A percentile compares a stretch with the other conserved stretches of the same genome.
These are phyloP conservation scores for Aureobasidium lini DNA, from an alignment of 2,329 filamentous ascomycete species.

Conservation along the genomic window DNA sequence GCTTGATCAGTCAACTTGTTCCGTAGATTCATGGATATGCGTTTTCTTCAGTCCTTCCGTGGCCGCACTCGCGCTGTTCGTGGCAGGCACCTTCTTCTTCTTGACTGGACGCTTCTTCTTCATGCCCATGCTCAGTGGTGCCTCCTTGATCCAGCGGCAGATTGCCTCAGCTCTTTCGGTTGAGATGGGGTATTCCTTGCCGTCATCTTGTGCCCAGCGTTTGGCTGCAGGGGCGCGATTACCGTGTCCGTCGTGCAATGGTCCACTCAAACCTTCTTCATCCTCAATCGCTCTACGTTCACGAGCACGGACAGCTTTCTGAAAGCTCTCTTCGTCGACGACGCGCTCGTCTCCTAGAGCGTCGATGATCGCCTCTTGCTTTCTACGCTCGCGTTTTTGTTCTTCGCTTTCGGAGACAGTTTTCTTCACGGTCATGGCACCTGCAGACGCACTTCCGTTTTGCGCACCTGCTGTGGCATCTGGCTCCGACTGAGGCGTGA, in stretches of 20 bases:
- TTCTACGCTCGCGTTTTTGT: slow-evolving; percentile 52
- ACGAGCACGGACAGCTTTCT: slow-evolving; percentile 54
- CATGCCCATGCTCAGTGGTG: slow-evolving; percentile 32
- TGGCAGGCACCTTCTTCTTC: slow-evolving; percentile 10
- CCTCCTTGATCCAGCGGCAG: slow-evolving; percentile 57
- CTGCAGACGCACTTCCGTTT: slow-evolving; percentile 16
- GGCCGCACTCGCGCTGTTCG: neutral
- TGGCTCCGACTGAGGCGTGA: slow-evolving; percentile 30
- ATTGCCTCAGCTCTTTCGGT: slow-evolving; percentile 64
- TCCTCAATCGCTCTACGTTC: slow-evolving; percentile 51
- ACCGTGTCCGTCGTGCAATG: slow-evolving; percentile 23
- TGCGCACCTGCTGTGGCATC: slow-evolving; percentile 2
- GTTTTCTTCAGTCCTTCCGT: neutral
- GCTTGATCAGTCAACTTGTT: neutral
- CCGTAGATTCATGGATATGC: neutral
- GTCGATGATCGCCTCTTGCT: slow-evolving; percentile 59
- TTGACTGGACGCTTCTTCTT: slow-evolving; percentile 28
- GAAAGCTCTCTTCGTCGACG: slow-evolving; percentile 58
- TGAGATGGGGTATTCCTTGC: slow-evolving; percentile 59
- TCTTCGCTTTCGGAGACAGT: slow-evolving; percentile 37
- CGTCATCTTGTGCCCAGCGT: slow-evolving; percentile 8
- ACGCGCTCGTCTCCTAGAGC: slow-evolving; percentile 61
- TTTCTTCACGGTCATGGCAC: slow-evolving; percentile 4
- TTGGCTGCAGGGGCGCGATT: neutral
- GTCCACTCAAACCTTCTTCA: slow-evolving; percentile 38